Conservation (phyloP, 805 yeast species). For the Candida arabinofermentans region DNA sequence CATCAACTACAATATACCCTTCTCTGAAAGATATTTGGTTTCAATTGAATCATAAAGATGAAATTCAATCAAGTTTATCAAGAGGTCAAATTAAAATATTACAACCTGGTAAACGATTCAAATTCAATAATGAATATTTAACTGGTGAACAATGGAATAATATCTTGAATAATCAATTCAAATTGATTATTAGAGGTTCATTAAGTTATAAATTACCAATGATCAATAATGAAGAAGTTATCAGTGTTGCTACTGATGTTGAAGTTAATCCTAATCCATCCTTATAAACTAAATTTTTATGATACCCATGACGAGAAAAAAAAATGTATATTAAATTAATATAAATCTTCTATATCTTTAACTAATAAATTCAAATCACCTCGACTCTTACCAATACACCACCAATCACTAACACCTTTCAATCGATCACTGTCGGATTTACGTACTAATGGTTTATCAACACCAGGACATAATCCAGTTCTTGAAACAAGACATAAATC, state of each 20-base stretch:
- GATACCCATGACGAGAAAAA: not conserved
- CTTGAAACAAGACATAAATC: conserved; percentile 60
- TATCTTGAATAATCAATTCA: conserved; percentile 26
- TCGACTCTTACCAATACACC: conserved; percentile 25
- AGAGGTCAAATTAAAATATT: conserved; percentile 30
- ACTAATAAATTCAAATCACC: conserved; percentile 40
- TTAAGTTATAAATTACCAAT: conserved; percentile 30
- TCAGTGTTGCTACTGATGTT: conserved; percentile 28
- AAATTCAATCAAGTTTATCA: conserved; percentile 8
- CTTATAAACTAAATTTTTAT: not conserved
- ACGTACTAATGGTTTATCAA: conserved; percentile 41
- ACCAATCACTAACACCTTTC: conserved; percentile 18
- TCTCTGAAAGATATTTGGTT: conserved; percentile 20
- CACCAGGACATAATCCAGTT: conserved; percentile 54
- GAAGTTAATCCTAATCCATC: conserved; percentile 14
- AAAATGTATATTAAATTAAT: not conserved
- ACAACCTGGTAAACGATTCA: conserved; percentile 27
- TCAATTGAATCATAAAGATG: conserved; percentile 17
- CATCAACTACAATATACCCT: conserved; percentile 3
- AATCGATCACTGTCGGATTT: conserved; percentile 22
- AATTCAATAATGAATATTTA: conserved; percentile 21
- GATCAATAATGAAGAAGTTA: conserved; percentile 20
- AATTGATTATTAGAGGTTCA: conserved; percentile 30
- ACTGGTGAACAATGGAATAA: conserved; percentile 28
- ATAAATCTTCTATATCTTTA: conserved; percentile 31